These are phyloP conservation scores for Trichophaea hybrida DNA, from an alignment of 2,329 filamentous ascomycete genomes.

Conservation along the genomic window DNA sequence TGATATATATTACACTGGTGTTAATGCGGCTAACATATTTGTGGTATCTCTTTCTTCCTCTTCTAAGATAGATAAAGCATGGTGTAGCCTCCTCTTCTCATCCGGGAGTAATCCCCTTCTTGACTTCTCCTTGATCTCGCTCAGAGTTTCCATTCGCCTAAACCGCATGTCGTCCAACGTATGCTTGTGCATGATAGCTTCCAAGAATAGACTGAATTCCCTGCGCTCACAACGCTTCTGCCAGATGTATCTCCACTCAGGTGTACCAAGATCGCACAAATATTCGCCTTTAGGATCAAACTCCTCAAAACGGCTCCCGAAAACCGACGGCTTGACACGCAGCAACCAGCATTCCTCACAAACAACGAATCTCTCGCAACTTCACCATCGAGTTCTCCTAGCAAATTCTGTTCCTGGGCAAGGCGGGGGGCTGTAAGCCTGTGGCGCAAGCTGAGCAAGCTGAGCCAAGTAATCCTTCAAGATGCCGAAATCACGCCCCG, in stretches of 20 bases:
- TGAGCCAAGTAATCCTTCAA: not conserved
- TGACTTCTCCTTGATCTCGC: not conserved
- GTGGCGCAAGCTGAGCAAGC: not conserved
- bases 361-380: not conserved
- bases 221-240: not conserved
- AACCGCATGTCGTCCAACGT: not conserved
- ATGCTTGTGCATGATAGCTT: not conserved
- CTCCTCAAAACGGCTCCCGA: not conserved
- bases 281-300: not conserved
- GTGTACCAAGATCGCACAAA: not conserved
- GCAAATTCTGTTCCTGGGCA: no score
- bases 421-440: not conserved
- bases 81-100: not conserved
- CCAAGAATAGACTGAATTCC: not conserved
- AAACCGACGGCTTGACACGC: not conserved
- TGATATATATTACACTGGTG: not conserved
- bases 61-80: not conserved
- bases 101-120: not conserved
- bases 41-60: not conserved
- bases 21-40: not conserved
- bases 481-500: not conserved
- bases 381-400: not conserved
- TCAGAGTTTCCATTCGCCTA: not conserved
- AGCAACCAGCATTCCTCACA: not conserved
- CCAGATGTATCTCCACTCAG: not conserved